These are phyloP conservation scores for Aspergillus sp. DNA, from an alignment of 2,329 filamentous ascomycete genomes.

Conservation along the genomic window DNA sequence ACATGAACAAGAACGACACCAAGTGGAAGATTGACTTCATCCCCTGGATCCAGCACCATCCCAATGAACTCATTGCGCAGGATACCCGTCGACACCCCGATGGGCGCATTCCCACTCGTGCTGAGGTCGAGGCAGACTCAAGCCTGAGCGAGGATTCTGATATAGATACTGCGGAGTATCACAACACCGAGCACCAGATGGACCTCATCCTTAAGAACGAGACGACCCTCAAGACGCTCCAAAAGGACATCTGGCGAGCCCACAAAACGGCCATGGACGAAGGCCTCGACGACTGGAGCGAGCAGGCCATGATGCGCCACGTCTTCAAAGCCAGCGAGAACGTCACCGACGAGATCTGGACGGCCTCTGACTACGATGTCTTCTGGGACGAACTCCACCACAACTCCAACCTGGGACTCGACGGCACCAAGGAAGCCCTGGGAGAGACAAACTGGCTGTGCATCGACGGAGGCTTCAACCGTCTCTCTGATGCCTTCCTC, in stretches of 20 bases:
- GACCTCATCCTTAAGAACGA: conserved; percentile 18
- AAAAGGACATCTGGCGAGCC: conserved; percentile 22
- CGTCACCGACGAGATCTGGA: conserved; percentile 38
- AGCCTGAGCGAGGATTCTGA: conserved; percentile 16
- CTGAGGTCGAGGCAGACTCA: conserved; percentile 17
- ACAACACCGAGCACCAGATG: conserved; percentile 14
- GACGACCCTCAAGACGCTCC: conserved; percentile 20
- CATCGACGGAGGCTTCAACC: conserved; percentile 36
- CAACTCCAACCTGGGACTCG: conserved; percentile 1
- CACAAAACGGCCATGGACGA: conserved; percentile 24
- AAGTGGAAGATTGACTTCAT: conserved; percentile 28
- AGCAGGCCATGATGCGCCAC: conserved; percentile 30
- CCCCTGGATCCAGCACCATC: conserved; percentile 14
- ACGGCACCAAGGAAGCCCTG: conserved; percentile 19
- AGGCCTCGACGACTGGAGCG: conserved; percentile 27
- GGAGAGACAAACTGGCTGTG: conserved; percentile 29
- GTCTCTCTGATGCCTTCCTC: conserved; percentile 36
- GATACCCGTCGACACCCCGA: conserved; percentile 15
- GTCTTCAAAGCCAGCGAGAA: conserved; percentile 37
- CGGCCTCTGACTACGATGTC: conserved; percentile 27
- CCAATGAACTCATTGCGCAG: conserved; percentile 30
- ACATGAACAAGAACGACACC: conserved; percentile 22
- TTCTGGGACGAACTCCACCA: conserved; percentile 31
- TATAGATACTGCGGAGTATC: conserved; percentile 14
- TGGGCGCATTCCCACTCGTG: conserved; percentile 25